Evolutionary conservation across 2,329 filamentous ascomycete species (phyloP), one percentile per base, ranked within the genome.

Genomic region (Ceratocystis huliohia): DNA sequence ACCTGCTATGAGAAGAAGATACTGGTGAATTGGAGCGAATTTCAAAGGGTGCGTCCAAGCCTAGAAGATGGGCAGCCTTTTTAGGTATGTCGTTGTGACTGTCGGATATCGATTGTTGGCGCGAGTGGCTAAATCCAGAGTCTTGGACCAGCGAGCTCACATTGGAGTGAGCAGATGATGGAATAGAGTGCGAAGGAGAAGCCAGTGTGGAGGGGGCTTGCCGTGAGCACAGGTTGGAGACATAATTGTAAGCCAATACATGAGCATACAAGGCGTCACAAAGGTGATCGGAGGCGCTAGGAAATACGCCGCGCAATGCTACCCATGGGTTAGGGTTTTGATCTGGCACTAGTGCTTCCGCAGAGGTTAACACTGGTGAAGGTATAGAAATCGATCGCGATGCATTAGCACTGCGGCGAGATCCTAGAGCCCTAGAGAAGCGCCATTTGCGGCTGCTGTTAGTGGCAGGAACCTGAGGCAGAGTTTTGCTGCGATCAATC

Each of bases 221-320:
- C 30, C 46, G 68, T 10, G 65, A 53, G 57, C 74, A 71, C 46
- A 75, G 71, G n/a, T 71, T 71, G 7, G 73, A 74, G 62, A 85
- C 75, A 73, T 85, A 85, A 72, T 84, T 85, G 73, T 82, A 84
- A 0, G 81, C 82, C 3, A 85, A 73, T 7, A 85, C 75, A 70
- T 85, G 82, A 0, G 82, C 82, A 70, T 84, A 85, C 5, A 85
- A 73, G 0, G 82, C 81, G 64, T 85, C 81, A 70, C 82, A 84
- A 5, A 84, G 77, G 69, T 81, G 80, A 68, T 83, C 80, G 1
- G 80, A 79, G 25, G 78, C 82, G 2, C 73, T 70, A 0, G 79
- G 78, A 71, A 85, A 84, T 63, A 85, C 78, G 65, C 78, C 78
- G 68, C 78, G 77, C 66, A 85, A 75, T 0, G 78, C 71, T 3